Evolutionary conservation across 441 rosid species (phyloP).

Genomic region (Pelargonium citronellum): DNA sequence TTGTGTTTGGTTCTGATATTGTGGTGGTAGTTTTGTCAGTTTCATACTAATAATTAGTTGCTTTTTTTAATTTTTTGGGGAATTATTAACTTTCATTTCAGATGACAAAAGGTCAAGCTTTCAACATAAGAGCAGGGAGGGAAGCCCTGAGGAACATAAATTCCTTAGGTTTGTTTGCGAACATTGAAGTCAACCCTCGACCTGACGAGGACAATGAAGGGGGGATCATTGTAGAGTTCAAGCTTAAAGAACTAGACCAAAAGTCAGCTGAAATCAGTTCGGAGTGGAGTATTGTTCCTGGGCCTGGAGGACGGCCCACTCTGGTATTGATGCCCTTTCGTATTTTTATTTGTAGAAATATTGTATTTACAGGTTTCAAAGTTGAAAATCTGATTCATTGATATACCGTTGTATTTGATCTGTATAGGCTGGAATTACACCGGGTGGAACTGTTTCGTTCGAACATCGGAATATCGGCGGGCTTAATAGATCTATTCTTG

Average conservation of each 20-base stretch:
- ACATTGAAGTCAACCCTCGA: constrained; percentile 87
- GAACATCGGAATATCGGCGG: constrained; percentile 88
- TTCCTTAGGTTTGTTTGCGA: constrained; percentile 68
- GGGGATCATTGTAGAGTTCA: constrained; percentile 89
- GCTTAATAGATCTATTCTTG: constrained; percentile 82
- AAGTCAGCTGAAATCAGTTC: constrained; percentile 98
- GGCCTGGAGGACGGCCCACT: constrained; percentile 91
- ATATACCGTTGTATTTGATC: constrained; percentile 7
- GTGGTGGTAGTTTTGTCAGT: no score
- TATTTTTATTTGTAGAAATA: not conserved
- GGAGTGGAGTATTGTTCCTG: constrained; percentile 97
- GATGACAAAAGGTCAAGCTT: constrained; percentile 78
- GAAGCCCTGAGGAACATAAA: constrained; percentile 85
- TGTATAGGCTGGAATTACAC: constrained; percentile 78
- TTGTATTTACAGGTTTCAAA: not conserved
- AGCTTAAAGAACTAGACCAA: constrained; percentile 86
- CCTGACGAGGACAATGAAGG: constrained; percentile 93
- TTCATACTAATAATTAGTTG: no score
- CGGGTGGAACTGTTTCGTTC: constrained; percentile 94
- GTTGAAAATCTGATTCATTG: constrained; percentile 13
- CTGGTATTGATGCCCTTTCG: constrained; percentile 40
- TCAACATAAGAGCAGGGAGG: constrained; percentile 89
- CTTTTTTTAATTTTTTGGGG: not conserved
- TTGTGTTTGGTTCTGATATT: no score
- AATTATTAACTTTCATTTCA: constrained; percentile 24